Evolutionary conservation across 306 rosid genomes (phyloP).

Genomic region (Begonia loranthoides): DNA sequence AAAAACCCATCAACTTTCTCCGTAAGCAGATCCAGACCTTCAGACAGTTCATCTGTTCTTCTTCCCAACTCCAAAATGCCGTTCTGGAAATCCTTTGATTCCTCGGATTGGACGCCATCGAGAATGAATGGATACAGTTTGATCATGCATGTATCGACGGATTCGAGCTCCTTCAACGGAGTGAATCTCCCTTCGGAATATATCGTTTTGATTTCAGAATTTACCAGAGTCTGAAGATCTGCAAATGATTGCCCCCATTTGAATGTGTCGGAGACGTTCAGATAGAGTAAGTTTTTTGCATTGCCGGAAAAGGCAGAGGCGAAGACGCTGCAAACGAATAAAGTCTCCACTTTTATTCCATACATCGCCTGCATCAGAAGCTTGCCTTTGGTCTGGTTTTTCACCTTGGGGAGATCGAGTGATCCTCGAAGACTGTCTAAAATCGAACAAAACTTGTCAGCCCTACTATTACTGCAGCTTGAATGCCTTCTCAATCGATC

Average conservation of each 20-base stretch:
- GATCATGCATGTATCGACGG: slow-evolving; percentile 35
- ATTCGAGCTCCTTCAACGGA: slow-evolving; percentile 49
- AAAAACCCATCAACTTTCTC: slow-evolving; percentile 65
- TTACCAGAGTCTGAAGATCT: slow-evolving; percentile 39
- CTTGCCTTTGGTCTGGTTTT: slow-evolving; percentile 82
- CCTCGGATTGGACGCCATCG: slow-evolving; percentile 16
- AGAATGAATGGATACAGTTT: slow-evolving; percentile 38
- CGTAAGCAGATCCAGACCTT: slow-evolving; percentile 55
- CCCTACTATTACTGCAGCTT: slow-evolving; percentile 33
- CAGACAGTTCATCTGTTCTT: slow-evolving; percentile 34
- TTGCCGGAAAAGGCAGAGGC: slow-evolving; percentile 50
- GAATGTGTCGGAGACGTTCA: slow-evolving; percentile 31
- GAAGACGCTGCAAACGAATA: slow-evolving; percentile 53
- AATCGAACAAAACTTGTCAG: slow-evolving; percentile 44
- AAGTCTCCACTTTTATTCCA: slow-evolving; percentile 65
- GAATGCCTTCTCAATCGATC: slow-evolving; percentile 51
- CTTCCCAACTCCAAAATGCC: slow-evolving; percentile 29
- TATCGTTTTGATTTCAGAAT: slow-evolving; percentile 41
- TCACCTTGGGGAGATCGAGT: slow-evolving; percentile 74
- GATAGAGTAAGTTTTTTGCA: slow-evolving; percentile 31
- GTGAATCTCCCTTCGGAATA: slow-evolving; percentile 27
- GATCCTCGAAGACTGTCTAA: slow-evolving; percentile 49
- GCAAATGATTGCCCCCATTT: slow-evolving; percentile 59
- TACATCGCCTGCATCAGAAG: slow-evolving; percentile 76
- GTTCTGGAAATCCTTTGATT: slow-evolving; percentile 17